Percentiles rank a stretch among this genome's conserved stretches.
Conservation (phyloP, 306 rosid species). For the Dryas octopetala region DNA sequence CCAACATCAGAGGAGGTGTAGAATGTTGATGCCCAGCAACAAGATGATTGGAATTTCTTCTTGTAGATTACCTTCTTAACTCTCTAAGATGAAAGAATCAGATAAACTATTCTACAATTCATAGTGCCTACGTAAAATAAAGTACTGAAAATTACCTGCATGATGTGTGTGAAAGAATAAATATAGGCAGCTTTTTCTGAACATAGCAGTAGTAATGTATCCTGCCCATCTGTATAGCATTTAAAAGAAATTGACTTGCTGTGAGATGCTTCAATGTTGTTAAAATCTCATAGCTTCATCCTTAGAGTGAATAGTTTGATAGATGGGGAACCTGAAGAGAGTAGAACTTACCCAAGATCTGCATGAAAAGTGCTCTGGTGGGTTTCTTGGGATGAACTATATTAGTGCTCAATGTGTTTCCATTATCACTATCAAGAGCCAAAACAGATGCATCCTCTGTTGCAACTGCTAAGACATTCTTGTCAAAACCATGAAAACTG, state of each 20-base stretch:
- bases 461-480: slow-evolving; percentile 59
- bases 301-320: background rate
- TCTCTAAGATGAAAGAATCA: slow-evolving; percentile 55
- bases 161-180: slow-evolving; percentile 66
- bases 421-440: slow-evolving; percentile 72
- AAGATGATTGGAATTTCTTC: slow-evolving; percentile 71
- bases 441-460: slow-evolving; percentile 78
- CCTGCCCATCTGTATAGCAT: slow-evolving; percentile 50
- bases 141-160: slow-evolving; percentile 52
- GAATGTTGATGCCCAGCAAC: slow-evolving; percentile 92
- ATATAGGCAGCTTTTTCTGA: slow-evolving; percentile 82
- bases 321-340: slow-evolving; percentile 9
- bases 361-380: slow-evolving; percentile 70
- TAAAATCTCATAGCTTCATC: slow-evolving; percentile 8
- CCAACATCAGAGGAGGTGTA: slow-evolving; percentile 41
- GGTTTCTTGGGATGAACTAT: slow-evolving; percentile 85
- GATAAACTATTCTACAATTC: slow-evolving; percentile 3
- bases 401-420: slow-evolving; percentile 46
- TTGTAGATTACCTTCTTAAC: slow-evolving; percentile 79
- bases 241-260: slow-evolving; percentile 1
- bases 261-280: slow-evolving; percentile 25
- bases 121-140: slow-evolving; percentile 7
- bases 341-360: slow-evolving; percentile 61
- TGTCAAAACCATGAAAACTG: slow-evolving; percentile 71
- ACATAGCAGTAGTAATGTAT: slow-evolving; percentile 55